phyloP scores from a whole-genome alignment of 2,329 filamentous ascomycete species.

The Alternaria triticina region DNA sequence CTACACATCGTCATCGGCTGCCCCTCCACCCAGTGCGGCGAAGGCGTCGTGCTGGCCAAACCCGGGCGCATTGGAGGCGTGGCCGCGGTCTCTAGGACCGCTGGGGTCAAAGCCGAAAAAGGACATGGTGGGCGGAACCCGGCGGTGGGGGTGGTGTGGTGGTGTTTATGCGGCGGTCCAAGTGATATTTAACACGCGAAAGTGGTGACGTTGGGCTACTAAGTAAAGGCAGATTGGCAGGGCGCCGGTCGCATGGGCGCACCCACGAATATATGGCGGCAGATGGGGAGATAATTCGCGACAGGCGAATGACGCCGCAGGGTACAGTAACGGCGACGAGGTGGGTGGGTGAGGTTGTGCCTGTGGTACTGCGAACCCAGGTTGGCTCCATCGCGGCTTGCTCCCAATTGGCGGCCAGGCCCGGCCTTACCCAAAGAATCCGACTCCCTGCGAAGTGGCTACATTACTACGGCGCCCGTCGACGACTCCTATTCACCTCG shows the following conservation, averaged over 20 bases:
- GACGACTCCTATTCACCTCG: conserved; percentile 11
- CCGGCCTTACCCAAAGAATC: conserved; percentile 7
- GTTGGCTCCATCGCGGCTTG: neutral
- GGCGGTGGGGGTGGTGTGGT: conserved; percentile 5
- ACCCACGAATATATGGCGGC: neutral
- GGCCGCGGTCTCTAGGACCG: conserved; percentile 67
- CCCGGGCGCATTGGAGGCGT: conserved; percentile 73
- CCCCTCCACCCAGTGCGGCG: conserved; percentile 72
- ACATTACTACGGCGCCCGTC: conserved; percentile 6
- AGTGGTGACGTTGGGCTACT: conserved; percentile 29
- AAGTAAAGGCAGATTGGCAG: neutral
- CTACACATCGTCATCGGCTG: conserved; percentile 66
- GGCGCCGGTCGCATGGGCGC: conserved; percentile 7
- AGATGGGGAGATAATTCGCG: neutral
- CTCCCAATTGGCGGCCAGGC: conserved; percentile 10
- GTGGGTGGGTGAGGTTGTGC: conserved; percentile 7
- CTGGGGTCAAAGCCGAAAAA: conserved; percentile 88
- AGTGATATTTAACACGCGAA: conserved; percentile 7
- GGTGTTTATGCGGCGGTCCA: conserved; percentile 1
- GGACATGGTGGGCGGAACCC: conserved; percentile 66
- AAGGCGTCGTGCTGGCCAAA: conserved; percentile 93
- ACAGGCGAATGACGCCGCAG: neutral
- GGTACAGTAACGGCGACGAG: neutral
- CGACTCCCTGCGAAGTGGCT: neutral
- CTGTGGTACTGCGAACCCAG: neutral